Percentiles rank a stretch among this genome's conserved stretches.
phyloP scores from a whole-genome alignment of 225 moss, liverwort and hornwort genomes.

The Pseudisothecium myosuroides region DNA sequence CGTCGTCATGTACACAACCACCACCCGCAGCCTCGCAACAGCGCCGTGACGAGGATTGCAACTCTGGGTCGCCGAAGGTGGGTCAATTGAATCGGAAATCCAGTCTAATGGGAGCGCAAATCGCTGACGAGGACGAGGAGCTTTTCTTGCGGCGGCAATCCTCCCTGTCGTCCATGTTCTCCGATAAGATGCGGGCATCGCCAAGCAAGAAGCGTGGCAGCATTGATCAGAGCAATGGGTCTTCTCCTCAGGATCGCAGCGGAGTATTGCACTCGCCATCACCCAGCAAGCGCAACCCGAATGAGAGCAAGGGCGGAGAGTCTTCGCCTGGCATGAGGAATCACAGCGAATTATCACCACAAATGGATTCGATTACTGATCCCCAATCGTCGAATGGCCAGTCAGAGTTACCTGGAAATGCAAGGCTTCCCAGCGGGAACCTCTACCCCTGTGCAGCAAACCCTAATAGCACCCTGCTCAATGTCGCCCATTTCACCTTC shows the following conservation, averaged over 20 bases:
- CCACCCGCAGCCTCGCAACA: neutral
- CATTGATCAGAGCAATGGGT: neutral
- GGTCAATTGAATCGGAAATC: constrained; percentile 1
- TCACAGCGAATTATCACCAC: neutral
- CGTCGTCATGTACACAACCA: neutral
- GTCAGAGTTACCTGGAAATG: neutral
- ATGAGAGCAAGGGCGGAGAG: neutral
- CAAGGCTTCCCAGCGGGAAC: constrained; percentile 7
- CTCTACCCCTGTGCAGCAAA: constrained; percentile 9
- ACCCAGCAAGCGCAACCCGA: neutral
- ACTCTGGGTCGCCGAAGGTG: neutral
- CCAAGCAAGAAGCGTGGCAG: neutral
- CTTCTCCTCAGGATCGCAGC: neutral
- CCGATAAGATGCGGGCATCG: constrained; percentile 9
- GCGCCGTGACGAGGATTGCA: neutral
- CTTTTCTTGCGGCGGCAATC: constrained; percentile 21
- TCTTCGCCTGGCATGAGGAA: neutral
- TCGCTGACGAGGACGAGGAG: constrained; percentile 19
- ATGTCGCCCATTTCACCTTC: constrained; percentile 36
- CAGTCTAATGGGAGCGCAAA: constrained; percentile 15
- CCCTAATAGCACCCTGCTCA: constrained; percentile 8
- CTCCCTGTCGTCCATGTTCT: constrained; percentile 22
- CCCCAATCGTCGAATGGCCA: neutral
- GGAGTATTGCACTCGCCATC: neutral
- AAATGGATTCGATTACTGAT: neutral